A percentile compares a stretch with the other conserved stretches of the same genome.
phyloP scores from a whole-genome alignment of 352 stramenopile genomes.

The Phytopythium kandeliae region DNA sequence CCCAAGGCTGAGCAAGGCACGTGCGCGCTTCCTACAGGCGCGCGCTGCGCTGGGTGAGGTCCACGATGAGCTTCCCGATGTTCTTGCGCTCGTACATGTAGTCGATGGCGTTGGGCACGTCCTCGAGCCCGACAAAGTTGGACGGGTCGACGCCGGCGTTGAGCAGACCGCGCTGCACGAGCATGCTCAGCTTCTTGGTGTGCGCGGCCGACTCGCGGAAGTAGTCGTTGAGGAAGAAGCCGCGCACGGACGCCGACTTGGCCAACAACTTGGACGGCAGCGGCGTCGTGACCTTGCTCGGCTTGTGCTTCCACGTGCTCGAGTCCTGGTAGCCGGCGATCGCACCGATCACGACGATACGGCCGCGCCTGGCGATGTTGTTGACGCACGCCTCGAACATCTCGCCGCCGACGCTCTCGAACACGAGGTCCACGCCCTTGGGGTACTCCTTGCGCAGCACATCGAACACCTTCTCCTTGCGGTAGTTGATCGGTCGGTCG shows the following conservation, averaged over 20 bases:
- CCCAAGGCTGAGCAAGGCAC: no score
- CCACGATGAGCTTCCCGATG: constrained; percentile 77
- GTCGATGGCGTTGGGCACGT: constrained; percentile 56
- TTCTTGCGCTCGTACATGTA: constrained; percentile 76
- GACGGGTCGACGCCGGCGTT: constrained; percentile 35
- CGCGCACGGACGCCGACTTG: constrained; percentile 37
- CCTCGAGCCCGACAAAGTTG: constrained; percentile 52
- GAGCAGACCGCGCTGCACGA: constrained; percentile 38
- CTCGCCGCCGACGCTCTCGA: constrained; percentile 6
- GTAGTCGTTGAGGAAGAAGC: constrained; percentile 42
- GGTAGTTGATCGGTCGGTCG: constrained; percentile 67
- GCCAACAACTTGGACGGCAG: constrained; percentile 30
- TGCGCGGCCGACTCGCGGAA: constrained; percentile 20
- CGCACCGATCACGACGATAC: constrained; percentile 36
- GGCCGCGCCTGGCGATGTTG: constrained; percentile 21
- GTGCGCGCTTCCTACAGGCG: no score
- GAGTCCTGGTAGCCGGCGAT: constrained; percentile 45
- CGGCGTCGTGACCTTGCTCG: constrained; percentile 15
- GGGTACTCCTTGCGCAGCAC: constrained; percentile 17
- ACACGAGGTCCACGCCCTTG: constrained; percentile 10
- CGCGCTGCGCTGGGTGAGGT: constrained; percentile 3
- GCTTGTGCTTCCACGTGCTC: constrained; percentile 40
- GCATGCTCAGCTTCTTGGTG: constrained; percentile 32
- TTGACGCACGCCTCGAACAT: constrained; percentile 26
- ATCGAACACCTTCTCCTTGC: constrained; percentile 16